phyloP scores from a whole-genome alignment of 352 stramenopile genomes.

The Globisporangium camurandrum region DNA sequence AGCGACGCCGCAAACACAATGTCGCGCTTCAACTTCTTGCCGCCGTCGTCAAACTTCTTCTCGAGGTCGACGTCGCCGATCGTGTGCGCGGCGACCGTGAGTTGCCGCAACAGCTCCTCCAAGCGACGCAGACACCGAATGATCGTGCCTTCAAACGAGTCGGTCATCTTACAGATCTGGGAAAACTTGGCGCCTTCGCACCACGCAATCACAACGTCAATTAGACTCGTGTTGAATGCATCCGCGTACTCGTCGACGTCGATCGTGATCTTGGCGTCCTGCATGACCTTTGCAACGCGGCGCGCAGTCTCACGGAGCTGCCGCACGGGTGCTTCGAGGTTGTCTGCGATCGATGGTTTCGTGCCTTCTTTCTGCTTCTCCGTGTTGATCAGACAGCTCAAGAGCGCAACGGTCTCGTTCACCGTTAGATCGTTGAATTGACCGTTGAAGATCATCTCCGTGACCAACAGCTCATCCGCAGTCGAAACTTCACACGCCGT shows the following conservation, averaged over 20 bases:
- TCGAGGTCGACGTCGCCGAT: conserved; percentile 97
- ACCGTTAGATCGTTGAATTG: conserved; percentile 97
- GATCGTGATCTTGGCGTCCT: conserved; percentile 90
- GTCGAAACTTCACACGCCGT: conserved; percentile 99
- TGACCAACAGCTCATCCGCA: conserved; percentile 96
- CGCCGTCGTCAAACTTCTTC: conserved; percentile 96
- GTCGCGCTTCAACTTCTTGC: conserved; percentile 97
- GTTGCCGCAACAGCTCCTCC: conserved; percentile 97
- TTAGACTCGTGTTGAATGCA: conserved; percentile 96
- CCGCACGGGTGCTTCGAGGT: conserved; percentile 82
- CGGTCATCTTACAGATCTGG: conserved; percentile 98
- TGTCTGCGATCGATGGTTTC: conserved; percentile 69
- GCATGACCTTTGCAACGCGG: conserved; percentile 85
- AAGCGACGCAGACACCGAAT: conserved; percentile 96
- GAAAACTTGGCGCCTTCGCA: conserved; percentile 97
- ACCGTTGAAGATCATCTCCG: conserved; percentile 98
- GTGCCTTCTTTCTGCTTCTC: conserved; percentile 91
- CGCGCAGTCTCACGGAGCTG: conserved; percentile 94
- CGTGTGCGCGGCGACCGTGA: conserved; percentile 91
- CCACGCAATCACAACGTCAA: conserved; percentile 97
- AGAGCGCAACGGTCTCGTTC: conserved; percentile 94
- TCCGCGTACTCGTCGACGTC: conserved; percentile 98
- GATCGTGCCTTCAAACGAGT: conserved; percentile 98
- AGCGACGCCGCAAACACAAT: conserved; percentile 99
- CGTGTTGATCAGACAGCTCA: conserved; percentile 96